These are phyloP conservation scores for Aureobasidium vineae DNA, from an alignment of 2,329 filamentous ascomycete species.

Conservation along the genomic window DNA sequence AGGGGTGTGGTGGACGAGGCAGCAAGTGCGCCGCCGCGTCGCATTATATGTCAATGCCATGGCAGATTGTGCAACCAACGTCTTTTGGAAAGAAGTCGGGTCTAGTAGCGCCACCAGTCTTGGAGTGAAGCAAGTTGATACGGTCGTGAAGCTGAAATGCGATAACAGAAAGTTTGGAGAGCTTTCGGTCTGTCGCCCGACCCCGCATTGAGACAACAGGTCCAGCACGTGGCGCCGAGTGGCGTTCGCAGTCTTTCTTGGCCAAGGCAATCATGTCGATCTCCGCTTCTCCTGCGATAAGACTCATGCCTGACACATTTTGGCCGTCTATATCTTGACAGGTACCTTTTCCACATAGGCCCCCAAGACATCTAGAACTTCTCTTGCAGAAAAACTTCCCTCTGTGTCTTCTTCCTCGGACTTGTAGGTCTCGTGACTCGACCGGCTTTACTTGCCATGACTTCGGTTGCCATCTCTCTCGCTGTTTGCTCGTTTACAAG, in stretches of 20 bases:
- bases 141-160: not conserved
- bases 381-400: not conserved
- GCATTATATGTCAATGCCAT: not conserved
- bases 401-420: not conserved
- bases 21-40: not conserved
- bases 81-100: not conserved
- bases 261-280: not conserved
- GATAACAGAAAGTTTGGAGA: not conserved
- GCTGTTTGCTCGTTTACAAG: not conserved
- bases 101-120: not conserved
- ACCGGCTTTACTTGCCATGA: not conserved
- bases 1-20: not conserved
- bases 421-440: too few relatives aligned
- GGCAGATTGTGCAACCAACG: not conserved
- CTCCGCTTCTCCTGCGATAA: not conserved
- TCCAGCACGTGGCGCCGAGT: not conserved
- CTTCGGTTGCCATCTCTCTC: not conserved
- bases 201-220: not conserved
- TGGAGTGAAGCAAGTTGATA: not conserved
- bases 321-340: not conserved
- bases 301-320: not conserved
- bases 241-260: not conserved
- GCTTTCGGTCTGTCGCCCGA: not conserved
- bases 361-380: not conserved
- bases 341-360: not conserved